Evolutionary conservation across 495 filamentous ascomycete species (phyloP).

Genomic region (Evansstolkia leycettana): DNA sequence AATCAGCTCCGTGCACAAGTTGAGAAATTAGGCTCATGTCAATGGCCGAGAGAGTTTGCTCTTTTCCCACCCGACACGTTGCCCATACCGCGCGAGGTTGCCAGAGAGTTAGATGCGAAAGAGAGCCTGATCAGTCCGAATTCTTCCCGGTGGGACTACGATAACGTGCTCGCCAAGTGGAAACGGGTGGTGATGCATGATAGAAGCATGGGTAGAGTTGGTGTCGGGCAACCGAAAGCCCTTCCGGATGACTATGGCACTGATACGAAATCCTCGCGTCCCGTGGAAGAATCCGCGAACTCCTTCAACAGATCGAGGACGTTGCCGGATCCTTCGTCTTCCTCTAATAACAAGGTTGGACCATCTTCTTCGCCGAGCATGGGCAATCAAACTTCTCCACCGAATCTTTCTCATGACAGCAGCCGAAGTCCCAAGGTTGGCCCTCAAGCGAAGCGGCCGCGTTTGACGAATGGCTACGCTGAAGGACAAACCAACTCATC

Average conservation of each 20-base stretch:
- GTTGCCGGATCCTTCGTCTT: constrained; percentile 17
- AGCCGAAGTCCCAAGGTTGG: constrained; percentile 10
- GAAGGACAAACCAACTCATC: too few relatives aligned
- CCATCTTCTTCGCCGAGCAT: constrained; percentile 13
- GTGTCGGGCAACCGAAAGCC: constrained; percentile 16
- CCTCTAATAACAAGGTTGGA: not conserved
- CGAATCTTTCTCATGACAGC: constrained; percentile 20
- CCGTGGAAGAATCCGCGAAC: not conserved
- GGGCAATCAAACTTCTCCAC: constrained; percentile 17
- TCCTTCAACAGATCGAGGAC: too few relatives aligned
- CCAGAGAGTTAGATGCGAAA: constrained; percentile 26
- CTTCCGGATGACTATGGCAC: constrained; percentile 8
- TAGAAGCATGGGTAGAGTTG: constrained; percentile 31
- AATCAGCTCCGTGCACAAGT: constrained; percentile 59
- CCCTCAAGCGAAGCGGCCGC: constrained; percentile 26
- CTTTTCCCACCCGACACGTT: constrained; percentile 52
- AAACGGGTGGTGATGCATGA: constrained; percentile 41
- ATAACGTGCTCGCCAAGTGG: constrained; percentile 45
- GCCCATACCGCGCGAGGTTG: constrained; percentile 38
- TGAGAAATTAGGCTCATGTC: constrained; percentile 51
- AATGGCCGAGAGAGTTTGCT: constrained; percentile 61
- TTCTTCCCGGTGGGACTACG: constrained; percentile 41
- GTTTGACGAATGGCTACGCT: constrained; percentile 29
- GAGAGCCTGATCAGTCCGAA: constrained; percentile 23
- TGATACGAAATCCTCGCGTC: not conserved